Percentiles rank a stretch among this genome's conserved stretches.
Conservation (phyloP, 176 grass and related monocot genomes). For the Pontederia crassipes region DNA sequence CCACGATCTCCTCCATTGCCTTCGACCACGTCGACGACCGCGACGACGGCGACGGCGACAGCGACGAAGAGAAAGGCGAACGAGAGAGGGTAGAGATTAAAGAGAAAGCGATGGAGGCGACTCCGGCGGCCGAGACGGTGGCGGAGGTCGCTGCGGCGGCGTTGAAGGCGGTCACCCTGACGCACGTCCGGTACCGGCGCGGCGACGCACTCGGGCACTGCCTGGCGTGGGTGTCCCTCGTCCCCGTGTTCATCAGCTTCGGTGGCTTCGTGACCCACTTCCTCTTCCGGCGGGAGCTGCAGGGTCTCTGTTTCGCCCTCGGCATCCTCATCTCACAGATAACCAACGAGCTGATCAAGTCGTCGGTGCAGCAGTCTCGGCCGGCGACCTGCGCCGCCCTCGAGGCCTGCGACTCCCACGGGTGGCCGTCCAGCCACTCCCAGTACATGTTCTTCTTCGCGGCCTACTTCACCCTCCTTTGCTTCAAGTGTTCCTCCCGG, state of each 20-base stretch:
- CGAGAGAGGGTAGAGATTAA: no score
- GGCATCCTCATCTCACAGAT: conserved; percentile 69
- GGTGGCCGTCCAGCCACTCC: conserved; percentile 87
- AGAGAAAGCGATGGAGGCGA: no score
- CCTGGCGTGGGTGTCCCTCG: conserved; percentile 91
- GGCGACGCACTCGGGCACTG: conserved; percentile 64
- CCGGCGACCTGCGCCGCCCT: conserved; percentile 65
- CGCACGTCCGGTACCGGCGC: conserved; percentile 69
- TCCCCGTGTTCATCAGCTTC: conserved; percentile 89
- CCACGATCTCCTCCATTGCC: no score
- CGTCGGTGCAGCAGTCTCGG: conserved; percentile 74
- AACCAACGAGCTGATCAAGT: conserved; percentile 85
- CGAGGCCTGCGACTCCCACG: conserved; percentile 86
- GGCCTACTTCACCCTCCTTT: conserved; percentile 67
- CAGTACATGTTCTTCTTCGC: conserved; percentile 99
- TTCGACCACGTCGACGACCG: no score
- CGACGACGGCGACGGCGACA: no score
- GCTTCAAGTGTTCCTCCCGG: conserved; percentile 18
- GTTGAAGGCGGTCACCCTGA: conserved; percentile 83
- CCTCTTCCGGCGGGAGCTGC: conserved; percentile 92
- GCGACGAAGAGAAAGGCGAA: no score
- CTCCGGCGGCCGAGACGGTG: neutral
- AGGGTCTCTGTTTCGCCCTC: conserved; percentile 63
- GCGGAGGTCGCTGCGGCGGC: conserved; percentile 36
- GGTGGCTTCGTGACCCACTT: conserved; percentile 95